A percentile compares a stretch with the other conserved stretches of the same genome.
phyloP scores from a whole-genome alignment of 495 filamentous ascomycete species.

The Penicillium subrubescens region DNA sequence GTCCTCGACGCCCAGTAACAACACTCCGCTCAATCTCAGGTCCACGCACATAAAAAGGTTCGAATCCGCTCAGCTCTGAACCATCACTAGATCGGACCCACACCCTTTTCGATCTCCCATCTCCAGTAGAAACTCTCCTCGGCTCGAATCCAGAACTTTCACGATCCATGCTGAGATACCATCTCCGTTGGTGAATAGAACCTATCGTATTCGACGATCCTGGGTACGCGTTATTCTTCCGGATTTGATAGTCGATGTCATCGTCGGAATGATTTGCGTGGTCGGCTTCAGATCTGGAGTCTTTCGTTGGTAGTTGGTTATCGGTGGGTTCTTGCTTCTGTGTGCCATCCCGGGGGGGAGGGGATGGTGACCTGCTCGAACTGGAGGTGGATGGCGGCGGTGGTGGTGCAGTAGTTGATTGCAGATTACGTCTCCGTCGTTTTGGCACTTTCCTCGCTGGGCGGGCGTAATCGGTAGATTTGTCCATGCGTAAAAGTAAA shows the following conservation, averaged over 20 bases:
- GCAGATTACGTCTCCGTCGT: conserved; percentile 23
- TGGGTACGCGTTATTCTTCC: conserved; percentile 64
- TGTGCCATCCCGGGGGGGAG: background rate
- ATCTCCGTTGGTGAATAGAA: conserved; percentile 64
- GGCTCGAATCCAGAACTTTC: conserved; percentile 54
- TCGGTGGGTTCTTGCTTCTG: background rate
- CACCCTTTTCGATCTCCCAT: conserved; percentile 16
- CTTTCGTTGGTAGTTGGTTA: background rate
- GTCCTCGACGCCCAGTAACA: conserved; percentile 59
- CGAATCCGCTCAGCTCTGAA: conserved; percentile 36
- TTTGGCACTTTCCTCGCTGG: conserved; percentile 32
- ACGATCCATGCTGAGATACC: conserved; percentile 62
- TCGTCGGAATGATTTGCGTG: conserved; percentile 19
- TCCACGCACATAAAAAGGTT: conserved; percentile 61
- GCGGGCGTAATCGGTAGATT: conserved; percentile 41
- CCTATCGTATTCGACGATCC: conserved; percentile 63
- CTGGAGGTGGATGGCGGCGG: conserved; percentile 25
- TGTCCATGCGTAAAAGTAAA: conserved; percentile 57
- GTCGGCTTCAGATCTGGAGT: background rate
- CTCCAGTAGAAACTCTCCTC: conserved; percentile 2
- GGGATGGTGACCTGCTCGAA: conserved; percentile 10
- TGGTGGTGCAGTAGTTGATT: background rate
- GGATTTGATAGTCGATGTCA: conserved; percentile 49
- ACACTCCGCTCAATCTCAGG: conserved; percentile 61
- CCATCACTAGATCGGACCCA: conserved; percentile 20